Evolutionary conservation across 345 rosid genomes (phyloP), one percentile per base, ranked within the genome.

Genomic region (Populus davidiana): DNA sequence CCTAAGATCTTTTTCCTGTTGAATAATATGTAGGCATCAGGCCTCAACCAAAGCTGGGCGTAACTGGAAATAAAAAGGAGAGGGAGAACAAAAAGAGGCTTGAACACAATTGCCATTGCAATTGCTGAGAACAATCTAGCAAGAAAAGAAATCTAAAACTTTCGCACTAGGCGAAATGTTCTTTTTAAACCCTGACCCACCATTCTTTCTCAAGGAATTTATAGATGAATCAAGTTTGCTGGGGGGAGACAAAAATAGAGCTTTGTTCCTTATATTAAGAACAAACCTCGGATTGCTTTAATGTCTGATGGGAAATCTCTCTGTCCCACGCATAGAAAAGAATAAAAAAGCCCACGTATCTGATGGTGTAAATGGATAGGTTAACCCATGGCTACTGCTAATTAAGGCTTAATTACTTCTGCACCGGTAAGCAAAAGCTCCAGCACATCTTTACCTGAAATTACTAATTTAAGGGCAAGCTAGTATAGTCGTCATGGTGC

Each of bases 21-120:
- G 29, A 67, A 41, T 0, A 12, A 1, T 27, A 50, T 5, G 25
- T 5, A 81, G 2, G 69, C 52, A 4, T 27, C 9, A n/a, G 50
- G 27, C 10, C 17, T 21, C 10, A 23, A 6, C 39, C 52, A 38
- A 5, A 67, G 3, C 5, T 75, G 73, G 0, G 85, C 78, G 27
- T 2, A 54, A 38, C 70, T 70, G 17, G 83, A 62, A 63, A 66
- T 64, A 41, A 80, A 82, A 5, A 83, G 65, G 44, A 85, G 73
- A 29, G 12, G 83, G 80, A 6, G 73, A 69, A 79, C 4, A 8
- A 31, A 72, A 5, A 81, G 13, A 36, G 52, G 8, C 6, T 36
- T 75, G 8, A 72, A 33, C 18, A 73, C 64, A 3, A n/a, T 25
- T 31, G 47, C 67, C 81, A 72, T 73, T 67, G 18, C 3, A 67